Base-by-base conservation (phyloP, 31 red algal genomes). In the Porphyra umbilicalis region DNA sequence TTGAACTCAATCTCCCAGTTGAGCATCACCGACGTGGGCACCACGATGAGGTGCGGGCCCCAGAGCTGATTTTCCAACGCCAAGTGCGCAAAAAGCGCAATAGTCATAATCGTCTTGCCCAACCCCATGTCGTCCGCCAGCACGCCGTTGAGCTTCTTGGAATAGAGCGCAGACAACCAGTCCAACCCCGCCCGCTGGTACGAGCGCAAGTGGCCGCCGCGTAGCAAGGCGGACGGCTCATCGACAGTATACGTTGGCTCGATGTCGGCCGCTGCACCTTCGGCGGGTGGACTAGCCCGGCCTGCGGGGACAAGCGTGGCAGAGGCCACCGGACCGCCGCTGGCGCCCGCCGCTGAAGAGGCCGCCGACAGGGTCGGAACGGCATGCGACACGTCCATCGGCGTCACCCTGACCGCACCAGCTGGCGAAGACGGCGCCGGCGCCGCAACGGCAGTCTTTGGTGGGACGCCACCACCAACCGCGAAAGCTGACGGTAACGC, bases 1-100 rank as follows among this genome's bases (percentile, higher is more conserved):
- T 96, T 99, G 81, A 96, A 94, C 75, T 99, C 94, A 32, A 92
- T 90, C 76, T 96, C 91, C 92, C 93, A 99, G 77, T 96, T 95
- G 0, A 97, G 78, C 75, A 96, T 94, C 57, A 96, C 93, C 25
- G 91, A 94, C 20, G 90, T 99, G 18, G 94, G 92, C 34, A 95
- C 91, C 30, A 99, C 91, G 10, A 97, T 57, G 1, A 99, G 87
- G 81, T 94, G 94, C 44, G 93, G 93, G 29, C 94, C 93, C 93
- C 92, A 96, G 3, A 92, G 77, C 6, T 81, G 86, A 32, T 89
- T 90, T 40, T 94, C 87, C 1, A 86, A 36, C 20, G 97, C 97
- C 20, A 99, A 90, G 89, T 92, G 93, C 36, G 90, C 87, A 13
- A 99, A 90, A 15, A 99, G 85, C 6, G 93, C 83, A 77, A 99